Conservation (phyloP, 768 basidiomycete genomes). For the Trichaptum fuscoviolaceum region DNA sequence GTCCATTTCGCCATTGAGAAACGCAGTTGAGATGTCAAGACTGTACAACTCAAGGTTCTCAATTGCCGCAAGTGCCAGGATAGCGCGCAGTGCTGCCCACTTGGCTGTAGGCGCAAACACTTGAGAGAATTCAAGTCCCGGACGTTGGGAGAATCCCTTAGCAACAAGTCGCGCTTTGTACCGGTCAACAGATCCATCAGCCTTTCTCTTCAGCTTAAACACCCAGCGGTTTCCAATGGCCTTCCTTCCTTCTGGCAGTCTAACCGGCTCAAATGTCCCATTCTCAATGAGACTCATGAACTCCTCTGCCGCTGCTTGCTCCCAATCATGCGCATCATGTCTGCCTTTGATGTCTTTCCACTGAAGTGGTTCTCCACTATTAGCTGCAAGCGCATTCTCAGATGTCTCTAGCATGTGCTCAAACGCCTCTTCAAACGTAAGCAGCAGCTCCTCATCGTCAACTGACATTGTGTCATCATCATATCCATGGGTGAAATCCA, state of each 20-base stretch:
- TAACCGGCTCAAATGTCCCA: conserved; percentile 17
- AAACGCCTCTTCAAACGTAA: too few species aligned
- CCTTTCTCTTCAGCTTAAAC: conserved; percentile 25
- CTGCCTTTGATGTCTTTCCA: conserved; percentile 4
- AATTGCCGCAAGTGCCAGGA: conserved; percentile 22
- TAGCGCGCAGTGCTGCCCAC: conserved; percentile 17
- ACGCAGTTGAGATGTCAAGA: conserved; percentile 19
- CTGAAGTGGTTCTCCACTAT: neutral
- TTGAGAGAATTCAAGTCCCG: conserved; percentile 26
- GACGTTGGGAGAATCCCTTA: conserved; percentile 29
- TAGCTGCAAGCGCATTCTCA: neutral
- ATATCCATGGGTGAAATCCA: too few species aligned
- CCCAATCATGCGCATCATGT: conserved; percentile 10
- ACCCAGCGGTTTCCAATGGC: conserved; percentile 27
- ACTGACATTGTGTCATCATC: too few species aligned
- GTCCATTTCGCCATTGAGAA: conserved; percentile 24
- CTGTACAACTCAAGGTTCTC: conserved; percentile 20
- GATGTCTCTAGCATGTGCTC: neutral
- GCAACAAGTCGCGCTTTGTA: conserved; percentile 32
- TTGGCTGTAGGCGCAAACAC: conserved; percentile 27
- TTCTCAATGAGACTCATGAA: conserved; percentile 10
- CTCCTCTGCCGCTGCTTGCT: conserved; percentile 8
- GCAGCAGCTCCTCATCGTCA: too few species aligned
- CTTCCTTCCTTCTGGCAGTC: conserved; percentile 20
- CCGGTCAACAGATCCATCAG: conserved; percentile 17